Conservation (phyloP, 1,284 basidiomycete species). For the Puccinia coronata region DNA sequence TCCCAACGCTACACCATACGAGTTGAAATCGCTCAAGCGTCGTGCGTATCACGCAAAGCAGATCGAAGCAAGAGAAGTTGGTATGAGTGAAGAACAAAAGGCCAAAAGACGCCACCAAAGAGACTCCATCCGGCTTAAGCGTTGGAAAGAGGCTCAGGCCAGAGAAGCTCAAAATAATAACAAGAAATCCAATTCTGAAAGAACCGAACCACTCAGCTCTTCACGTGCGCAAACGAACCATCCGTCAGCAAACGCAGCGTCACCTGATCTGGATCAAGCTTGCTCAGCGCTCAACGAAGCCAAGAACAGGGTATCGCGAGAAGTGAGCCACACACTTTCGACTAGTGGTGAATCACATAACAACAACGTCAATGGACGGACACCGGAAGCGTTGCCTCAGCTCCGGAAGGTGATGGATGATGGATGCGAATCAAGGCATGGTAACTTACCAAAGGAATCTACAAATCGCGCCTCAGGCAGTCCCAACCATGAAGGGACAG, state of each 20-base stretch:
- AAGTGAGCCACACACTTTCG: neutral
- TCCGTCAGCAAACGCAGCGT: neutral
- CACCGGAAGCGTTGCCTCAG: neutral
- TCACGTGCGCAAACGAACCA: neutral
- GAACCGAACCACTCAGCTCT: neutral
- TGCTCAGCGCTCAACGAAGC: neutral
- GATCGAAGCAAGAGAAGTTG: constrained; percentile 23
- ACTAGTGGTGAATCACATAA: constrained; percentile 3
- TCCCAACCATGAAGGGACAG: neutral
- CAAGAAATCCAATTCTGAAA: neutral
- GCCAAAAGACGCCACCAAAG: constrained; percentile 20
- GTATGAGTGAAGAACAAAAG: constrained; percentile 41
- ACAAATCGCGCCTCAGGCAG: neutral
- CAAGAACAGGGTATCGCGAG: neutral
- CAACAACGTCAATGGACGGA: neutral
- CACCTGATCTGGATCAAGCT: neutral
- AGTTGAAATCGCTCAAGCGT: constrained; percentile 35
- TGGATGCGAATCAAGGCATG: neutral
- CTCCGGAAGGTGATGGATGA: constrained; percentile 3
- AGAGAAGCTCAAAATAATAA: neutral
- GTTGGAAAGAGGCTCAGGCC: neutral
- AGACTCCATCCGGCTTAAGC: constrained; percentile 28
- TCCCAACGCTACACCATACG: constrained; percentile 33
- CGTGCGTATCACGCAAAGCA: constrained; percentile 40
- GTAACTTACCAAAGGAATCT: neutral